phyloP scores from a whole-genome alignment of 139 green algal genomes.

The Coelastrella sp. region DNA sequence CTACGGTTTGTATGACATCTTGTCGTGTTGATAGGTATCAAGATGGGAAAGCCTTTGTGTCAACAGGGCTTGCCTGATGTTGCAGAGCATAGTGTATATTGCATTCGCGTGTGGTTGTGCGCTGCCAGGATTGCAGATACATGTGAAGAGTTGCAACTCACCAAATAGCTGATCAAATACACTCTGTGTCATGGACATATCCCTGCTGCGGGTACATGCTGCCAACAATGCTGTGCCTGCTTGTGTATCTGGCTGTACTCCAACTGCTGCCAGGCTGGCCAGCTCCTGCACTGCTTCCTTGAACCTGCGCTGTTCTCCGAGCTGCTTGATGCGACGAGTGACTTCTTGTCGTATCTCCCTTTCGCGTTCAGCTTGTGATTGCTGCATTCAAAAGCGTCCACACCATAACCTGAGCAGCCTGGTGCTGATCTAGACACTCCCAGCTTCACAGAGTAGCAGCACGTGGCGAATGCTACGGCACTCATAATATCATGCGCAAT shows the following conservation, averaged over 20 bases:
- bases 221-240: slow-evolving; percentile 85
- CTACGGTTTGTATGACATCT: too few species aligned
- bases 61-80: too few species aligned
- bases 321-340: slow-evolving; percentile 67
- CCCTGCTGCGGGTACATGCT: slow-evolving; percentile 71
- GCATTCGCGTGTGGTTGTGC: too few species aligned
- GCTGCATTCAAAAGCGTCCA: background rate
- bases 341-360: slow-evolving; percentile 50
- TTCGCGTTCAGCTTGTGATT: slow-evolving; percentile 44
- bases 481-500: background rate
- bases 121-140: too few species aligned
- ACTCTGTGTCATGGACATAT: slow-evolving; percentile 84
- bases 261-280: slow-evolving; percentile 73
- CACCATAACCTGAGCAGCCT: too few species aligned
- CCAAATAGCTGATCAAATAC: slow-evolving; percentile 87
- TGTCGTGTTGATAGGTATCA: too few species aligned
- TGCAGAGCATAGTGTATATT: too few species aligned
- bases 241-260: slow-evolving; percentile 84
- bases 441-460: background rate
- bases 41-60: too few species aligned
- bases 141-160: slow-evolving; percentile 53
- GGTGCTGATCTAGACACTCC: too few species aligned
- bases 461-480: too few species aligned
- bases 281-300: slow-evolving; percentile 74
- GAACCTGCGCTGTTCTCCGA: slow-evolving; percentile 58